Evolutionary conservation across 73 alveolate genomes (phyloP), one percentile per base, ranked within the genome.

Genomic region (Symbiodinium pilosum): DNA sequence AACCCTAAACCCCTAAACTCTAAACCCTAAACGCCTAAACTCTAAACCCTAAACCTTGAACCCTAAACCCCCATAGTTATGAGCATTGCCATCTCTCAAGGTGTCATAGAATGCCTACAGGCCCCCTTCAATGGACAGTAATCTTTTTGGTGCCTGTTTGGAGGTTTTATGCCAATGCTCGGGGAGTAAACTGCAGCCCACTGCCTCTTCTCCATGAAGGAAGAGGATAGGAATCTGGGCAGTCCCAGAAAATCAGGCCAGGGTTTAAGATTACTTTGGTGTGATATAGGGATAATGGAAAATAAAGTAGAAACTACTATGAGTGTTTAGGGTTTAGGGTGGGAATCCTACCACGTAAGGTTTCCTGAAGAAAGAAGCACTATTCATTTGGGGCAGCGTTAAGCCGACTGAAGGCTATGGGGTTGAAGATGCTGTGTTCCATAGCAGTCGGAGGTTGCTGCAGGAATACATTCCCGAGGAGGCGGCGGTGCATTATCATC

Each of bases 141-240:
- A n/a, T n/a, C n/a, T n/a, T n/a, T n/a, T n/a, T n/a, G n/a, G n/a
- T n/a, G n/a, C n/a, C n/a, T 52, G 14, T 24, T 8, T 24, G 36
- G 36, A 59, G 28, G 77, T 51, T 16, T 0, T 16, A 51, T 24
- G 12, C 68, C n/a, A n/a, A n/a, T n/a, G n/a, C n/a, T n/a, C n/a
- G n/a, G n/a, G n/a, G n/a, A n/a, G n/a, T n/a, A n/a, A n/a, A n/a
- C n/a, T n/a, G n/a, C n/a, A n/a, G n/a, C n/a, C n/a, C n/a, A n/a
- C 41, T 51, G 43, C 97, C 97, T 83, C 77, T 21, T 91, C 97
- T 20, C 97, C 97, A 34, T 91, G 97, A 41, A 91, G 24, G 59
- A 91, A 71, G 75, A 91, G 47, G 88, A 91, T 32, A 38, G 97
- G 97, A 69, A 91, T 38, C 96, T 91, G 20, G 39, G n/a, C n/a